A percentile compares a stretch with the other conserved stretches of the same genome.
Evolutionary conservation across 2,329 filamentous ascomycete genomes (phyloP).

Genomic region (Fusarium sp.): DNA sequence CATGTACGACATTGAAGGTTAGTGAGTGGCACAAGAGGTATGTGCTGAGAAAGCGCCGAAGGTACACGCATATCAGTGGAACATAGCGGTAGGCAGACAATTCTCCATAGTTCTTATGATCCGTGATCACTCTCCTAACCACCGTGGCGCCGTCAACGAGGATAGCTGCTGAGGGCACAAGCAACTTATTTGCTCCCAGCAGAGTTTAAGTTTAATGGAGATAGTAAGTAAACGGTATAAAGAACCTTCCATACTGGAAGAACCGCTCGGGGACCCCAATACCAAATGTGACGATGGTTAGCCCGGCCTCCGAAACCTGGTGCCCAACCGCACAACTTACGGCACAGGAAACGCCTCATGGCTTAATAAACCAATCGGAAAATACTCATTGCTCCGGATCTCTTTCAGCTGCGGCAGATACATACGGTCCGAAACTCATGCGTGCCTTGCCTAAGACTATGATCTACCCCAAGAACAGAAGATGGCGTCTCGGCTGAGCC

Average conservation of each 20-base stretch:
- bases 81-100: not conserved
- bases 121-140: not conserved
- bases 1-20: not conserved
- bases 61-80: not conserved
- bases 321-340: not conserved
- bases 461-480: not conserved
- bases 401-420: not conserved
- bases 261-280: not conserved
- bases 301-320: not conserved
- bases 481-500: not conserved
- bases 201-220: fast-evolving
- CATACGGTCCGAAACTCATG: not conserved
- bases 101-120: not conserved
- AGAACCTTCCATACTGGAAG: fast-evolving
- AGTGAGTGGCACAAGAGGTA: not conserved
- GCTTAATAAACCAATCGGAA: not conserved
- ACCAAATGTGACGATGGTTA: fast-evolving
- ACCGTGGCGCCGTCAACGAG: fast-evolving
- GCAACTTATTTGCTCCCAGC: fast-evolving
- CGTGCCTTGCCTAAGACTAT: not conserved
- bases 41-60: not conserved
- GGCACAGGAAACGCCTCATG: not conserved
- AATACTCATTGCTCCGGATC: too few relatives aligned
- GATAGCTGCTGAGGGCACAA: fast-evolving
- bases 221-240: not conserved